Base-by-base conservation (phyloP, 1,139 yeast species). In the Geotrichum klebahnii region DNA sequence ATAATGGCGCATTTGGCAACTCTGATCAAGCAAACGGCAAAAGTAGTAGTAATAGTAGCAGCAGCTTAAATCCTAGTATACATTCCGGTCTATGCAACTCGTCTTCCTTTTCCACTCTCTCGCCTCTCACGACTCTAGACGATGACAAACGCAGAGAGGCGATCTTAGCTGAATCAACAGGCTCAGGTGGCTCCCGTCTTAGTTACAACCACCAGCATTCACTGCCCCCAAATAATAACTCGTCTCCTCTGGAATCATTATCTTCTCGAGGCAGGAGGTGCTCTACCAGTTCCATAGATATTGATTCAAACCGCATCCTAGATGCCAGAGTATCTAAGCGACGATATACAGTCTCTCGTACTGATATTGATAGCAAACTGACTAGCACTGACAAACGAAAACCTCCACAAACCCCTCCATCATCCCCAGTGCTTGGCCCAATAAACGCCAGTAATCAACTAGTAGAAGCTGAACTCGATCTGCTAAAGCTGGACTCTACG, bases 71-170 rank as follows among this genome's bases (percentile, higher is more conserved):
- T 28, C 45, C 47, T 4, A 39, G 40, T 12, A 43, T 43, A 28
- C 43, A 47, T 24, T 43, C 52, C 9, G 23, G 34, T 47, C 28
- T 55, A 32, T 44, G 43, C 53, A 46, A 38, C 54, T 39, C 56
- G 19, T 44, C 50, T 16, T 42, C 61, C 2, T 61, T 61, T 40
- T 56, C 64, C 9, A 53, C 59, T 6, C 55, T 58, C 39, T 56
- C 63, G 19, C 65, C 67, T 2, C 53, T 65, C 23, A 44, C 65
- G 5, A 55, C 67, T 4, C 53, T 61, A 23, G 68, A 65, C 44
- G 68, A 65, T 39, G 68, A 64, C 42, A 53, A 57, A 37, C 65
- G 64, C 39, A 53, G 57, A 22, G 59, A 57, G 44, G 54, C 59
- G 22, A 37, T 48, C 28, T 42, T 56, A 8, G 50, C 53, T 28